Conservation (phyloP, 257 asterid species). For the Henckelia pumila region DNA sequence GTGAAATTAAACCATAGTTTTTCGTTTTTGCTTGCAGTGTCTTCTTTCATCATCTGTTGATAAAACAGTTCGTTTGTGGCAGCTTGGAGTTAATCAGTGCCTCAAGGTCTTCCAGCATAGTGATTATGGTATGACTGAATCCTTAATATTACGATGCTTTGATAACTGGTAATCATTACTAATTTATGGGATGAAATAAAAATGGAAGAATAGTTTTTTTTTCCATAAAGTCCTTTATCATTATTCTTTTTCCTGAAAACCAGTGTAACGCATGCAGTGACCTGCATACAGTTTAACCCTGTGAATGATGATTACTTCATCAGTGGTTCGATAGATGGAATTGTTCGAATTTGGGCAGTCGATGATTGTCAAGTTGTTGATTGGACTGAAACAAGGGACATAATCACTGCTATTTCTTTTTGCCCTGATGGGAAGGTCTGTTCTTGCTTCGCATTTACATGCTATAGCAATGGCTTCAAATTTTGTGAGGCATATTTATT, state of each 20-base stretch:
- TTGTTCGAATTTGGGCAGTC: conserved; percentile 80
- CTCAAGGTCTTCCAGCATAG: conserved; percentile 69
- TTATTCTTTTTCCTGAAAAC: conserved; percentile 22
- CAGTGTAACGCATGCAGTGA: conserved; percentile 54
- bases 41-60: conserved; percentile 83
- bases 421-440: conserved; percentile 83
- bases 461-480: background rate
- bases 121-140: conserved; percentile 61
- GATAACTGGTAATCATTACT: background rate
- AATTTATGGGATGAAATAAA: background rate
- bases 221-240: conserved; percentile 7
- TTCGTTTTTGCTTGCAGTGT: conserved; percentile 45
- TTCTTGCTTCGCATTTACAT: conserved; percentile 9
- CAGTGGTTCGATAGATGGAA: conserved; percentile 96
- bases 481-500: background rate
- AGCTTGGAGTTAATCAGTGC: conserved; percentile 69
- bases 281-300: conserved; percentile 80
- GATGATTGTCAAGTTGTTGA: conserved; percentile 68
- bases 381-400: conserved; percentile 80
- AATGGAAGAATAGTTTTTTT: conserved; percentile 4
- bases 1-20: background rate
- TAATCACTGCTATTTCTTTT: conserved; percentile 83
- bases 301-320: conserved; percentile 67
- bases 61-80: conserved; percentile 91
- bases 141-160: background rate